Conservation (phyloP, 1,284 basidiomycete species). For the Ganoderma boninense region DNA sequence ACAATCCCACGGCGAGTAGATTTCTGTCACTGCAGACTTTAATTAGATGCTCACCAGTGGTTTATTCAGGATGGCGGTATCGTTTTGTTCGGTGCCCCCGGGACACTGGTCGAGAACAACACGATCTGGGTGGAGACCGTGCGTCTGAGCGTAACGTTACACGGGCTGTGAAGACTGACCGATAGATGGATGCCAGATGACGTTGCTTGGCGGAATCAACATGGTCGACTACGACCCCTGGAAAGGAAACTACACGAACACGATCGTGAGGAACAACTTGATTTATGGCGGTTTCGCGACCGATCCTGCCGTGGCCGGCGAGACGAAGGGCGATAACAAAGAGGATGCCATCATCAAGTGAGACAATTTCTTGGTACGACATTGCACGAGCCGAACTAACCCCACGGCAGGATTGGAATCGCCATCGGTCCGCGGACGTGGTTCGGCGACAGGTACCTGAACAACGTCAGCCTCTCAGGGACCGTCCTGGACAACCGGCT, state of each 20-base stretch:
- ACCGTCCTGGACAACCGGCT: conserved; percentile 72
- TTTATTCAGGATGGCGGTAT: conserved; percentile 72
- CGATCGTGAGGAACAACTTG: conserved; percentile 75
- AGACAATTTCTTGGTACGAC: conserved; percentile 31
- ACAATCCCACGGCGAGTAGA: conserved; percentile 62
- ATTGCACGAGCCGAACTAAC: conserved; percentile 8
- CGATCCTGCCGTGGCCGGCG: conserved; percentile 45
- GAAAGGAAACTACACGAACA: conserved; percentile 74
- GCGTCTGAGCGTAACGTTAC: conserved; percentile 30
- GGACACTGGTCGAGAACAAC: conserved; percentile 76
- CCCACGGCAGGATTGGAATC: conserved; percentile 64
- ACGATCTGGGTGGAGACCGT: conserved; percentile 78
- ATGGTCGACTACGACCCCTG: conserved; percentile 83
- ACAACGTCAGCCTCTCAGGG: conserved; percentile 68
- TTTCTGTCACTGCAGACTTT: not conserved
- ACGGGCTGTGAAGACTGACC: conserved; percentile 7
- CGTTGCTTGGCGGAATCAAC: conserved; percentile 82
- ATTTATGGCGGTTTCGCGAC: conserved; percentile 77
- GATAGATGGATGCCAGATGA: conserved; percentile 52
- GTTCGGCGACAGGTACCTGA: conserved; percentile 72
- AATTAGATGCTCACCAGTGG: not conserved
- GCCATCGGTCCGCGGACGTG: conserved; percentile 82
- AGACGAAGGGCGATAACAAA: conserved; percentile 62
- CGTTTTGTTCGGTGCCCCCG: conserved; percentile 86
- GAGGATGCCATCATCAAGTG: conserved; percentile 75